These are phyloP conservation scores for Aspergillus nanangensis DNA, from an alignment of 495 filamentous ascomycete species.

Conservation along the genomic window DNA sequence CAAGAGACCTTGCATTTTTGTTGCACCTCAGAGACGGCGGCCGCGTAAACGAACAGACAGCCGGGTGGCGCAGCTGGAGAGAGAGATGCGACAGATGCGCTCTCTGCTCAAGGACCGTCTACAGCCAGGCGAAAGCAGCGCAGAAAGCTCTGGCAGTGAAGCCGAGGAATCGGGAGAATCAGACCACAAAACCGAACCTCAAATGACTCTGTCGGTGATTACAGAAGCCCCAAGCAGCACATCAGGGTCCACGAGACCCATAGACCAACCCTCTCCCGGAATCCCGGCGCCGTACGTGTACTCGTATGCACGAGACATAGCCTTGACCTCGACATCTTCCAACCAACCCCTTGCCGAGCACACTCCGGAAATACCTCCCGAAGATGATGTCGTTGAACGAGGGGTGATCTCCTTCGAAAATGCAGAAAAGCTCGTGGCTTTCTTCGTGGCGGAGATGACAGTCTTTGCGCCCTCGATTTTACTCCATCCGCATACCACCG, in stretches of 20 bases:
- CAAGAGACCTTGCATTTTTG: slow-evolving; percentile 68
- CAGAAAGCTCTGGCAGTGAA: slow-evolving; percentile 26
- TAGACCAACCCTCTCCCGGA: slow-evolving; percentile 24
- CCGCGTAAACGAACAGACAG: slow-evolving; percentile 80
- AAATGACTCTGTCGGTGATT: slow-evolving; percentile 10
- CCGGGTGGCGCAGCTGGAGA: slow-evolving; percentile 82
- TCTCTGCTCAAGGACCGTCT: slow-evolving; percentile 37
- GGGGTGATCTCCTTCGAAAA: slow-evolving; percentile 41
- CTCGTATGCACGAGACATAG: slow-evolving; percentile 9
- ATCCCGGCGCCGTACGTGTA: slow-evolving; percentile 17
- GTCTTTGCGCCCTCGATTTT: slow-evolving; percentile 40
- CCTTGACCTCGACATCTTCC: slow-evolving; percentile 13
- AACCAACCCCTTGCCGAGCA: slow-evolving; percentile 15
- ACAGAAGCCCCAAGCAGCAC: slow-evolving; percentile 19
- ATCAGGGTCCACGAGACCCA: slow-evolving; percentile 16
- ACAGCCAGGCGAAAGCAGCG: slow-evolving; percentile 25
- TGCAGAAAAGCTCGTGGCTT: slow-evolving; percentile 38
- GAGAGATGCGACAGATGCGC: slow-evolving; percentile 70
- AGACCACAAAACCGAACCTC: slow-evolving; percentile 12
- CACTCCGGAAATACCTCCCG: slow-evolving; percentile 10
- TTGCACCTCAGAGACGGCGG: slow-evolving; percentile 71
- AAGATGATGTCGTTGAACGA: slow-evolving; percentile 40
- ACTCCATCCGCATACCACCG: slow-evolving; percentile 31
- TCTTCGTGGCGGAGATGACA: slow-evolving; percentile 39
- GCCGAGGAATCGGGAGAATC: slow-evolving; percentile 18